phyloP scores from a whole-genome alignment of 768 basidiomycete species.

The Psilocybe sp. region DNA sequence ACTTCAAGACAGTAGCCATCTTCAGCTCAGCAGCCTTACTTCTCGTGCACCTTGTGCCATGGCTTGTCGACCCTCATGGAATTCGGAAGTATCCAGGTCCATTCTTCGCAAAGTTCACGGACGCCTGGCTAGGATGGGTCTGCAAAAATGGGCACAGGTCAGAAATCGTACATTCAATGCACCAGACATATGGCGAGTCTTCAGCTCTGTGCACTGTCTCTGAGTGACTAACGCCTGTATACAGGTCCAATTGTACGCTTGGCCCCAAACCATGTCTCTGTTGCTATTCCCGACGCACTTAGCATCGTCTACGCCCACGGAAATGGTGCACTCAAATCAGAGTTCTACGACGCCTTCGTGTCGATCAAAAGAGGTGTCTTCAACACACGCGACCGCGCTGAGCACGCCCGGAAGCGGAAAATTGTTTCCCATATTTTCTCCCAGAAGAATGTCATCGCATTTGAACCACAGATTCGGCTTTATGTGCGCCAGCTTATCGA shows the following conservation, averaged over 20 bases:
- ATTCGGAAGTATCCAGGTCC: constrained; percentile 69
- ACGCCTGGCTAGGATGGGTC: constrained; percentile 69
- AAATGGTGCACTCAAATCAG: constrained; percentile 76
- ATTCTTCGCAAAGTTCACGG: constrained; percentile 65
- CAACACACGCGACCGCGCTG: constrained; percentile 72
- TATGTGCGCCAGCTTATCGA: constrained; percentile 58
- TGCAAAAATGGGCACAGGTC: constrained; percentile 71
- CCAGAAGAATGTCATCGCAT: constrained; percentile 81
- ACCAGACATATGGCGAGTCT: constrained; percentile 65
- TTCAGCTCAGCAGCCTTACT: constrained; percentile 26
- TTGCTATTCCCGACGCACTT: constrained; percentile 78
- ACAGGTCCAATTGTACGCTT: constrained; percentile 66
- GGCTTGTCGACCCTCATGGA: constrained; percentile 55
- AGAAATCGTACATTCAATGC: constrained; percentile 69
- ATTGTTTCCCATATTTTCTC: constrained; percentile 85
- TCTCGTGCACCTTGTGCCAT: constrained; percentile 43
- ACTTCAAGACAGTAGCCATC: constrained; percentile 22
- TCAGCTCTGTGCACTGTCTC: neutral
- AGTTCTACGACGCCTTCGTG: constrained; percentile 81
- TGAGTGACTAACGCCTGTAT: neutral
- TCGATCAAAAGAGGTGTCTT: constrained; percentile 72
- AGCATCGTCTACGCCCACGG: constrained; percentile 76
- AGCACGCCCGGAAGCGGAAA: constrained; percentile 89
- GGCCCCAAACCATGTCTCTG: constrained; percentile 74
- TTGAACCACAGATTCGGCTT: constrained; percentile 72